Conservation (phyloP, 106 monocot genomes). For the Allium cepa region DNA sequence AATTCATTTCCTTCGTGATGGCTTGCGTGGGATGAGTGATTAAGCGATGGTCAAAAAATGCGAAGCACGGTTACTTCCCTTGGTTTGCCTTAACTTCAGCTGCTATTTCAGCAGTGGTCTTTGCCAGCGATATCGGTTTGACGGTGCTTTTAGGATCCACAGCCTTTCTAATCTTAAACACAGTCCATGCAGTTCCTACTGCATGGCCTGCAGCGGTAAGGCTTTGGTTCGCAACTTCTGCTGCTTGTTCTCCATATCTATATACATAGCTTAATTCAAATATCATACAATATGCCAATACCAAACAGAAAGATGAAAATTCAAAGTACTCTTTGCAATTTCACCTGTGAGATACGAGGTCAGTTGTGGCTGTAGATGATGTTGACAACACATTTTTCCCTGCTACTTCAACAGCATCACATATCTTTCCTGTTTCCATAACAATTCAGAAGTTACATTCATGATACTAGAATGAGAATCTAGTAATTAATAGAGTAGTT, state of each 20-base stretch:
- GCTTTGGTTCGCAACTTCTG: conserved; percentile 40
- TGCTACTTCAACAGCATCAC: conserved; percentile 76
- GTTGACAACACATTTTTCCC: conserved; percentile 80
- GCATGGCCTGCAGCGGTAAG: conserved; percentile 75
- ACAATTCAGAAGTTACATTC: background rate
- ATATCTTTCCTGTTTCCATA: conserved; percentile 50
- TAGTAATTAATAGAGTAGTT: background rate
- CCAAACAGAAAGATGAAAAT: background rate
- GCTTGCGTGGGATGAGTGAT: no score
- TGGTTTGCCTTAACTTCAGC: conserved; percentile 34
- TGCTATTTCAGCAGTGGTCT: conserved; percentile 33
- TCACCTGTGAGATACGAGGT: conserved; percentile 69
- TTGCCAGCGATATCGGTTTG: conserved; percentile 43
- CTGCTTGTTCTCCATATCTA: conserved; percentile 85
- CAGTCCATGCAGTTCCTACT: conserved; percentile 80
- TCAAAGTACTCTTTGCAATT: background rate
- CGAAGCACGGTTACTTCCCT: background rate
- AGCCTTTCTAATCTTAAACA: conserved; percentile 90
- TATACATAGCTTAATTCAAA: background rate
- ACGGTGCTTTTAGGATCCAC: conserved; percentile 64
- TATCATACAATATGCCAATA: no score
- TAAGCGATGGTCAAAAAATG: no score
- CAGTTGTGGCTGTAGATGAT: conserved; percentile 75
- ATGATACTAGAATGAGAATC: background rate
- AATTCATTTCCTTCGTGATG: no score